These are phyloP conservation scores for Hibiscus mutabilis DNA, from an alignment of 345 rosid species.

Conservation along the genomic window DNA sequence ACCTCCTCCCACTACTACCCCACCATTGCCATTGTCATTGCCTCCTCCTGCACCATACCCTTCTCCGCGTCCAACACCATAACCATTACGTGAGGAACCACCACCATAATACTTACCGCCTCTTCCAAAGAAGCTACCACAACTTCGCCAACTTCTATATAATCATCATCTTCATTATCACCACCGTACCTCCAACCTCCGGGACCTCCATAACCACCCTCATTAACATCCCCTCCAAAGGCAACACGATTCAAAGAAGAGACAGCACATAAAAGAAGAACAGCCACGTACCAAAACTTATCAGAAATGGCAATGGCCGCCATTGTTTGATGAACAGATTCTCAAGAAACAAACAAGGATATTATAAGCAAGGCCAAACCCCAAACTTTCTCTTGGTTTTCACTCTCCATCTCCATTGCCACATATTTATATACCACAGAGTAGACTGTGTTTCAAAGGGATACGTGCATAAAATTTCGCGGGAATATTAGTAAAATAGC, in stretches of 20 bases:
- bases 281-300: conserved; percentile 14
- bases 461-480: conserved; percentile 11
- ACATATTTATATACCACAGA: conserved; percentile 31
- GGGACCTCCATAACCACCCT: conserved; percentile 15
- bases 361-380: background rate
- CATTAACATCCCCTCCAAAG: conserved; percentile 21
- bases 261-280: conserved; percentile 25
- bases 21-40: conserved; percentile 3
- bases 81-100: conserved; percentile 1
- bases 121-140: conserved; percentile 39
- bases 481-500: background rate
- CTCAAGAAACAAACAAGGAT: background rate
- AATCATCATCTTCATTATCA: conserved; percentile 19
- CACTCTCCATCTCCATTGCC: conserved; percentile 1
- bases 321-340: conserved; percentile 15
- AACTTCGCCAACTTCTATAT: conserved; percentile 42
- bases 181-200: conserved; percentile 11
- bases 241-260: conserved; percentile 16
- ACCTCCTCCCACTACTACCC: conserved; percentile 19
- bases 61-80: background rate
- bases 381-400: conserved; percentile 15
- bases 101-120: conserved; percentile 1
- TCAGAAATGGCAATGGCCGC: conserved; percentile 23
- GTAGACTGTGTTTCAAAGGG: conserved; percentile 16
- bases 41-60: conserved; percentile 9